Percentiles rank a stretch among this genome's conserved stretches.
Evolutionary conservation across 1,284 basidiomycete genomes (phyloP).

Genomic region (Albatrellus sp.): DNA sequence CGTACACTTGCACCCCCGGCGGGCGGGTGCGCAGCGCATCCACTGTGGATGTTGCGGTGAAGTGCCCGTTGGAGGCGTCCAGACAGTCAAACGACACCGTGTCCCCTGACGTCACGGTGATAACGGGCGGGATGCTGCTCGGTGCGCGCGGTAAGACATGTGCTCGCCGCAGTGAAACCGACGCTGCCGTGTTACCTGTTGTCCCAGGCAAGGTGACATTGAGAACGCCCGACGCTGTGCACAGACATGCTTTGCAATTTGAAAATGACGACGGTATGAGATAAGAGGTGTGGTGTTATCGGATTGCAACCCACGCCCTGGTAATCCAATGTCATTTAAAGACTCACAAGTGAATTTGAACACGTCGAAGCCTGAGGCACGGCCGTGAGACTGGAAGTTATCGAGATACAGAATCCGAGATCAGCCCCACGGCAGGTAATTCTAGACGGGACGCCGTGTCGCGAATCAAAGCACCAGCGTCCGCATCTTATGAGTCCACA

Average conservation of each 20-base stretch:
- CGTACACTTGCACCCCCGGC: conserved; percentile 44
- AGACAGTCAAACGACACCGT: conserved; percentile 46
- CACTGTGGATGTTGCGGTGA: conserved; percentile 30
- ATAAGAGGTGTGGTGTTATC: too few relatives aligned
- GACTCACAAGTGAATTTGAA: too few relatives aligned
- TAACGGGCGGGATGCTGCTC: conserved; percentile 34
- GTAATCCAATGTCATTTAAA: too few relatives aligned
- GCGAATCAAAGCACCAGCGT: too few relatives aligned
- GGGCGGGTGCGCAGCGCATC: conserved; percentile 25
- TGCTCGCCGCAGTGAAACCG: background rate
- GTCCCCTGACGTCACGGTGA: conserved; percentile 38
- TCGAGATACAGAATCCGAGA: too few relatives aligned
- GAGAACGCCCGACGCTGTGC: conserved; percentile 35
- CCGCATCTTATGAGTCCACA: too few relatives aligned
- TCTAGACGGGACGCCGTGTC: too few relatives aligned
- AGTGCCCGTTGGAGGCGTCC: conserved; percentile 50
- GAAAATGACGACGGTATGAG: too few relatives aligned
- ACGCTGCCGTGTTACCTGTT: conserved; percentile 28
- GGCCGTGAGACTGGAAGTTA: too few relatives aligned
- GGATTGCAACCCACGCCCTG: too few relatives aligned
- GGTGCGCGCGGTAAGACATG: background rate
- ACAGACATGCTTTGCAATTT: conserved; percentile 28
- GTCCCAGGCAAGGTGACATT: conserved; percentile 43
- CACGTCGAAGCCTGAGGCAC: too few relatives aligned
- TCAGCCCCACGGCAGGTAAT: too few relatives aligned